Evolutionary conservation across 225 moss, liverwort and hornwort species (phyloP).

Genomic region (Pleurozium schreberi): DNA sequence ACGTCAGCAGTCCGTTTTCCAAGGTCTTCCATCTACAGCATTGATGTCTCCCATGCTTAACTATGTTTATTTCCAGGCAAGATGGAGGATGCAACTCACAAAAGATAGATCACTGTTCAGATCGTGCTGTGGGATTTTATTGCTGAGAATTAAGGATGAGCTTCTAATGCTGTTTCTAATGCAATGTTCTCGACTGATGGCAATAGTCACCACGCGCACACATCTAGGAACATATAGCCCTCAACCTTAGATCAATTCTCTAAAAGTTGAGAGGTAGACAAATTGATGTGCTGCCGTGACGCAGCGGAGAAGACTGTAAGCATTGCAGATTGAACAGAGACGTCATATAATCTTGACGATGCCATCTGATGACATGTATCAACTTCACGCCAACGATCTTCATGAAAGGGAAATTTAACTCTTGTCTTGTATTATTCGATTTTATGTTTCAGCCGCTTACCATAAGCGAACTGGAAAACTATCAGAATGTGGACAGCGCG

Average conservation of each 20-base stretch:
- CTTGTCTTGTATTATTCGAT: background rate
- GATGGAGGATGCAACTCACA: background rate
- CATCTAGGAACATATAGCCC: background rate
- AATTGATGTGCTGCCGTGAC: background rate
- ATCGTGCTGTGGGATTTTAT: background rate
- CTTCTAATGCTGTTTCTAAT: background rate
- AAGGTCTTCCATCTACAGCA: slow-evolving; percentile 15
- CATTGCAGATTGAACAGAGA: background rate
- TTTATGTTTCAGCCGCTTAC: slow-evolving; percentile 19
- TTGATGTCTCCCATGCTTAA: background rate
- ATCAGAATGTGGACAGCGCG: background rate
- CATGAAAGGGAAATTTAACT: background rate
- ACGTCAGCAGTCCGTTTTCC: slow-evolving; percentile 13
- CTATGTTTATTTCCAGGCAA: background rate
- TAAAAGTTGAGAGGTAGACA: background rate
- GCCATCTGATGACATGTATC: background rate
- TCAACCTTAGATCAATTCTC: background rate
- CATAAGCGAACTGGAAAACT: background rate
- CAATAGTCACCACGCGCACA: background rate
- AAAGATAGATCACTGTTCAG: background rate
- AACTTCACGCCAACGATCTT: background rate
- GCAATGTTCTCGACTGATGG: background rate
- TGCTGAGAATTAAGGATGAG: background rate
- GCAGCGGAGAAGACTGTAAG: background rate
- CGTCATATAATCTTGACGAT: background rate